phyloP scores from a whole-genome alignment of 2,329 filamentous ascomycete genomes.

The Fusarium xylarioides region DNA sequence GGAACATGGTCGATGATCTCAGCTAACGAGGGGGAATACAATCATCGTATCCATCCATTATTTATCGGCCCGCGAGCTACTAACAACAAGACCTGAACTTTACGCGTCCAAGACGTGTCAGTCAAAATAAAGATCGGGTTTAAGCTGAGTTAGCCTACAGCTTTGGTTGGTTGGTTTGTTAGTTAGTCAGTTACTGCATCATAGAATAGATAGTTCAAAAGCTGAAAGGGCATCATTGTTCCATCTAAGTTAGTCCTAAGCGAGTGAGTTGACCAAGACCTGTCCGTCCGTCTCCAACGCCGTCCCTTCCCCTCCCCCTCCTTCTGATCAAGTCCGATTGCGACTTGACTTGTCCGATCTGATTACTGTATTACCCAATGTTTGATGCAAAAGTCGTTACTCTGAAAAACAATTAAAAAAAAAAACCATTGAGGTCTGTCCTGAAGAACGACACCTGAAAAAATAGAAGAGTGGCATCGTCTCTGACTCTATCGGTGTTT shows the following conservation, averaged over 20 bases:
- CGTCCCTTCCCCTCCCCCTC: conserved; percentile 29
- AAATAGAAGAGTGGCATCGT: not conserved
- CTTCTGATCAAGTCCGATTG: conserved; percentile 5
- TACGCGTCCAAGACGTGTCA: conserved; percentile 19
- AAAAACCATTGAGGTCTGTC: not conserved
- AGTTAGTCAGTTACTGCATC: not conserved
- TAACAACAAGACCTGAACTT: conserved; percentile 4
- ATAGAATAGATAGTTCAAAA: not conserved
- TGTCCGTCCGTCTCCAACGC: conserved; percentile 44
- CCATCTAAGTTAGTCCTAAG: conserved; percentile 32
- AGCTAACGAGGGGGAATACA: conserved; percentile 13
- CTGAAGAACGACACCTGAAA: not conserved
- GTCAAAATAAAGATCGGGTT: conserved; percentile 9
- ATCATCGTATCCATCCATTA: conserved; percentile 19
- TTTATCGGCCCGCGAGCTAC: conserved; percentile 20
- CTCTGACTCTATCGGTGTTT: not conserved
- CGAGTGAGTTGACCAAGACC: conserved; percentile 44
- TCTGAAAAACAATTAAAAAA: conserved; percentile 17
- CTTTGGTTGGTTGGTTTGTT: not conserved
- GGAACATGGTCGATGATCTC: conserved; percentile 13
- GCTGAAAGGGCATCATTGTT: conserved; percentile 36
- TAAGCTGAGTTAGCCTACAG: not conserved
- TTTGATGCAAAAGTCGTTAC: conserved; percentile 33
- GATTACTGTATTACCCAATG: conserved; percentile 45
- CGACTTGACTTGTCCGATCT: not conserved